Evolutionary conservation across 495 filamentous ascomycete genomes (phyloP).

Genomic region (Haplographium delicatum): DNA sequence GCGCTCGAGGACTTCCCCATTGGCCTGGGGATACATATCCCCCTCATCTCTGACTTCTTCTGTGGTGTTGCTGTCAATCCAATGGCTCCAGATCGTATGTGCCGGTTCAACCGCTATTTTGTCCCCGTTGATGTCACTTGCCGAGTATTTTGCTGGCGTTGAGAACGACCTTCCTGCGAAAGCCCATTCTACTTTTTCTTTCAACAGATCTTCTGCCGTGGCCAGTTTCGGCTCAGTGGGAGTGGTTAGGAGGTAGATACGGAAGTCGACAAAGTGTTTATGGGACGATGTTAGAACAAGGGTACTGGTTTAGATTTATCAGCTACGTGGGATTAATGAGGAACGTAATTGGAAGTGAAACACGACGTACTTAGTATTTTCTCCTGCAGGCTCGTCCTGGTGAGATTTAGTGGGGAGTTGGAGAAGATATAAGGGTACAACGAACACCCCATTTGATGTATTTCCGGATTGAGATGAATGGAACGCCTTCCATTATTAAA

Average conservation of each 20-base stretch:
- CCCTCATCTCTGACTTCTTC: slow-evolving; percentile 42
- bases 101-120: too few relatives aligned
- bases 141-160: slow-evolving; percentile 2
- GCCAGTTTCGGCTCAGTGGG: background rate
- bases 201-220: background rate
- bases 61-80: slow-evolving; percentile 42
- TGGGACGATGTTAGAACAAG: slow-evolving; percentile 40
- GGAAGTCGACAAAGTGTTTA: slow-evolving; percentile 46
- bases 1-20: slow-evolving; percentile 41
- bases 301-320: slow-evolving; percentile 10
- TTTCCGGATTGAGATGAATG: slow-evolving; percentile 18
- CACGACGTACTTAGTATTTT: slow-evolving; percentile 13
- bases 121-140: too few relatives aligned
- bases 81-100: slow-evolving; percentile 44
- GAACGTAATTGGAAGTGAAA: background rate
- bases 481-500: slow-evolving; percentile 2
- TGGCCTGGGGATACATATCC: slow-evolving; percentile 37
- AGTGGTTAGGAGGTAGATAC: slow-evolving; percentile 20
- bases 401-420: background rate
- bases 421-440: background rate
- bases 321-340: background rate
- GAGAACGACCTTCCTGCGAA: slow-evolving; percentile 45
- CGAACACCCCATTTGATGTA: slow-evolving; percentile 21
- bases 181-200: slow-evolving; percentile 37
- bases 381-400: slow-evolving; percentile 9